Evolutionary conservation across 1,284 basidiomycete species (phyloP).

Genomic region (Takashimella tepidaria): DNA sequence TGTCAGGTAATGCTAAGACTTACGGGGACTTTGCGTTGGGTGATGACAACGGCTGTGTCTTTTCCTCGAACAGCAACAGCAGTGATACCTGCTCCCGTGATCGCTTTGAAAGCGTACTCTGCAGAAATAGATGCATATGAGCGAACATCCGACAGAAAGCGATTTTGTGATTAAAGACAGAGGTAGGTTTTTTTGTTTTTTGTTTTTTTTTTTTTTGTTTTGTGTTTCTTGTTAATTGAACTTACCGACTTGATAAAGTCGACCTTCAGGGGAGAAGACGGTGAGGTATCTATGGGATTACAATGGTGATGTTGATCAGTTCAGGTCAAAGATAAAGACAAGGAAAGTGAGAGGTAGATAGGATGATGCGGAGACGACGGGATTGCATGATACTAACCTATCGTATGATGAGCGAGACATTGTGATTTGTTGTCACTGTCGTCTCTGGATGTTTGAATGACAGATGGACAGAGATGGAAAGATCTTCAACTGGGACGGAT

Average conservation of each 20-base stretch:
- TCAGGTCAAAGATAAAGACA: too few relatives aligned
- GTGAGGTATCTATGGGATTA: conserved; percentile 47
- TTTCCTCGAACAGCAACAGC: conserved; percentile 88
- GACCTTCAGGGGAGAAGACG: conserved; percentile 51
- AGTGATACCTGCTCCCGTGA: conserved; percentile 92
- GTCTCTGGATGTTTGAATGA: background rate
- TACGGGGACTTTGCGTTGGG: conserved; percentile 97
- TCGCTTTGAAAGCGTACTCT: conserved; percentile 99
- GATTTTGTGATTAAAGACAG: background rate
- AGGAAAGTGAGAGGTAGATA: background rate
- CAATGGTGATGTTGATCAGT: conserved; percentile 2
- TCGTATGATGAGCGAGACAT: conserved; percentile 49
- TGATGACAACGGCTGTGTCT: conserved; percentile 91
- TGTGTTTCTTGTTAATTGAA: conserved; percentile 20
- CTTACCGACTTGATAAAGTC: conserved; percentile 88
- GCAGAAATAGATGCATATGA: conserved; percentile 6
- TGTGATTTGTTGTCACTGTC: conserved; percentile 3
- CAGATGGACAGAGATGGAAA: background rate
- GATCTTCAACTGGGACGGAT: background rate
- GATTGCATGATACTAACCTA: conserved; percentile 41
- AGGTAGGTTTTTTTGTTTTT: too few relatives aligned
- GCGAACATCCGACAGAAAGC: too few relatives aligned
- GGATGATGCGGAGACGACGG: too few relatives aligned
- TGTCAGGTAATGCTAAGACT: too few relatives aligned
- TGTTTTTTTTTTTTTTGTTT: too few relatives aligned